Percentiles rank a stretch among this genome's conserved stretches.
Conservation (phyloP, 2,329 filamentous ascomycete species). For the Canariomyces notabilis region DNA sequence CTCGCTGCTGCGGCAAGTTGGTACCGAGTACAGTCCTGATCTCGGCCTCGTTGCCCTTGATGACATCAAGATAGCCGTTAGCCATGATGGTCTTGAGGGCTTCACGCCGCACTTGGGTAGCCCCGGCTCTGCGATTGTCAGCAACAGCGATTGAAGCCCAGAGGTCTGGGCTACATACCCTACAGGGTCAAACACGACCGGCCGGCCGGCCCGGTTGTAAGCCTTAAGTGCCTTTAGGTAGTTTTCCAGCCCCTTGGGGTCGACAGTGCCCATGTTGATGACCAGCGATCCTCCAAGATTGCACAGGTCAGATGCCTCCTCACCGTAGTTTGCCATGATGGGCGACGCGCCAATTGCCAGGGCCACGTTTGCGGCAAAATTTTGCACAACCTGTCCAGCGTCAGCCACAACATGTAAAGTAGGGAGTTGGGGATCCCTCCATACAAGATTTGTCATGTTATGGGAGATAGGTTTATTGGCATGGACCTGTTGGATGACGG, state of each 20-base stretch:
- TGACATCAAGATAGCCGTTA: constrained; percentile 73
- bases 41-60: constrained; percentile 93
- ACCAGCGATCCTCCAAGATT: constrained; percentile 72
- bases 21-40: constrained; percentile 62
- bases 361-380: constrained; percentile 88
- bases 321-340: constrained; percentile 87
- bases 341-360: constrained; percentile 80
- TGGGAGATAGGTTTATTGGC: constrained; percentile 69
- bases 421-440: neutral
- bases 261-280: constrained; percentile 92
- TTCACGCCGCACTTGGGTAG: constrained; percentile 66
- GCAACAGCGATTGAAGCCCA: neutral
- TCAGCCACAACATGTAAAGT: neutral
- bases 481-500: constrained; percentile 57
- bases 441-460: constrained; percentile 90
- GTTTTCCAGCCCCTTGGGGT: constrained; percentile 65
- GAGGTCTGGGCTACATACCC: constrained; percentile 48
- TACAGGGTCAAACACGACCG: constrained; percentile 83
- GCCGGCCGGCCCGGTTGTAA: constrained; percentile 72
- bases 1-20: constrained; percentile 58
- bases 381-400: constrained; percentile 66
- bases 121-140: constrained; percentile 57
- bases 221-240: constrained; percentile 70
- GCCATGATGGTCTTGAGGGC: constrained; percentile 68
- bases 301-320: constrained; percentile 77